Conservation (phyloP, 2,329 filamentous ascomycete species). For the Aureobasidium sp. region DNA sequence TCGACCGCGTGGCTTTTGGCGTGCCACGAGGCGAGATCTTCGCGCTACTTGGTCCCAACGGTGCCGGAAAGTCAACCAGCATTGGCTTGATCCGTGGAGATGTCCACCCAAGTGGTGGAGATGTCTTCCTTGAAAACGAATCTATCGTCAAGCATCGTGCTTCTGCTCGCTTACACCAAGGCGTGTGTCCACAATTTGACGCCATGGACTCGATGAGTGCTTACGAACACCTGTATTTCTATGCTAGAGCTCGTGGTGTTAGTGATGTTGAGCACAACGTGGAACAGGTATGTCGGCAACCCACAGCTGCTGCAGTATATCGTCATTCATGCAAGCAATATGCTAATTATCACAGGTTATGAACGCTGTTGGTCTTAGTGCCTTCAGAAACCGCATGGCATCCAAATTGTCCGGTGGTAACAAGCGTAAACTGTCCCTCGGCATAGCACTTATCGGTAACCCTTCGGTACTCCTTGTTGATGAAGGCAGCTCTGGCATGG, state of each 20-base stretch:
- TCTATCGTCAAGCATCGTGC: slow-evolving; percentile 68
- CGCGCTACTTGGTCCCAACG: slow-evolving; percentile 82
- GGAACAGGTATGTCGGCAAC: slow-evolving; percentile 46
- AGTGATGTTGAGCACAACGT: slow-evolving; percentile 71
- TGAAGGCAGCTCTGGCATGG: slow-evolving; percentile 81
- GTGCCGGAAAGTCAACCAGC: slow-evolving; percentile 88
- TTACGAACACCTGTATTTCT: slow-evolving; percentile 77
- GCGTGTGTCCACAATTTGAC: slow-evolving; percentile 73
- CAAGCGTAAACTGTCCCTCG: slow-evolving; percentile 84
- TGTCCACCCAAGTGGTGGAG: slow-evolving; percentile 67
- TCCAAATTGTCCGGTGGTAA: slow-evolving; percentile 80
- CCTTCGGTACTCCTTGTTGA: slow-evolving; percentile 81
- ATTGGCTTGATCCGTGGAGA: slow-evolving; percentile 78
- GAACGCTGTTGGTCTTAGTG: slow-evolving; percentile 68
- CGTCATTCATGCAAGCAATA: background rate
- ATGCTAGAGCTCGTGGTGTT: slow-evolving; percentile 76
- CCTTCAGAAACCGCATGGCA: slow-evolving; percentile 68
- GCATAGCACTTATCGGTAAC: slow-evolving; percentile 88
- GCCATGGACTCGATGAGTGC: slow-evolving; percentile 91
- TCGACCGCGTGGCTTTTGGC: slow-evolving; percentile 83
- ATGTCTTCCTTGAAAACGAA: slow-evolving; percentile 71
- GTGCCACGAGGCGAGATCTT: slow-evolving; percentile 77
- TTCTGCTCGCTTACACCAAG: slow-evolving; percentile 66
- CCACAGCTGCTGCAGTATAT: background rate
- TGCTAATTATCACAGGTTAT: slow-evolving; percentile 33